Evolutionary conservation across 352 stramenopile genomes (phyloP).

Genomic region (Peronospora destructor): DNA sequence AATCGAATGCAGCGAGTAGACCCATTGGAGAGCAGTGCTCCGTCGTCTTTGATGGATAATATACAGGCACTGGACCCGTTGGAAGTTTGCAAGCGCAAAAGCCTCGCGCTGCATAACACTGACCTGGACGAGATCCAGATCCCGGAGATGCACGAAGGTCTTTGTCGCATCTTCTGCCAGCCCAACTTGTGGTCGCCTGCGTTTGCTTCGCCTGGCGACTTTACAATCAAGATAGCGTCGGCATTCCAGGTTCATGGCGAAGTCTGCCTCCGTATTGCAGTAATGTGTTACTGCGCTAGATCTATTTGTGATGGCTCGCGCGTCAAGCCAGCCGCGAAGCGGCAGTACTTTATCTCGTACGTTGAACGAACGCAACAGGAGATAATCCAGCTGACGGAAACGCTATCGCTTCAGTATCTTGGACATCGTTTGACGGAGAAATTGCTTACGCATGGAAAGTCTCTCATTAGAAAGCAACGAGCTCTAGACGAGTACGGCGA

Average conservation of each 20-base stretch:
- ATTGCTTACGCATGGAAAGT: conserved; percentile 31
- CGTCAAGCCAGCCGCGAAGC: conserved; percentile 34
- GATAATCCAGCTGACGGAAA: conserved; percentile 44
- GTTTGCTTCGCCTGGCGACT: conserved; percentile 69
- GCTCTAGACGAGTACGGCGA: conserved; percentile 50
- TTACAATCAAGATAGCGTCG: conserved; percentile 62
- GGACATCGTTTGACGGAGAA: conserved; percentile 55
- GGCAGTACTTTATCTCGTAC: conserved; percentile 64
- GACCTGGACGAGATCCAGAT: conserved; percentile 58
- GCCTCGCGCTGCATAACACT: conserved; percentile 17
- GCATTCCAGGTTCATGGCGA: conserved; percentile 37
- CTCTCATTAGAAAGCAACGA: conserved; percentile 31
- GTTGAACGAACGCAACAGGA: conserved; percentile 50
- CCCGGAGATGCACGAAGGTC: conserved; percentile 52
- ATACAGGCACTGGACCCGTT: conserved; percentile 15
- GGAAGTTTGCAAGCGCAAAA: conserved; percentile 18
- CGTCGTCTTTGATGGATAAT: conserved; percentile 24
- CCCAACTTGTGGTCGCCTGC: conserved; percentile 61
- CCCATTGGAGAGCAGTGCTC: neutral
- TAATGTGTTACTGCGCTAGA: conserved; percentile 52
- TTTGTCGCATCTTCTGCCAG: conserved; percentile 62
- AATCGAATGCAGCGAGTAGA: conserved; percentile 14
- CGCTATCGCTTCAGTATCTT: conserved; percentile 55
- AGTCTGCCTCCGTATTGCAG: conserved; percentile 42
- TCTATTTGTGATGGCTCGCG: conserved; percentile 42